Percentiles rank a stretch among this genome's conserved stretches.
phyloP scores from a whole-genome alignment of 2,329 filamentous ascomycete genomes.

The Penicillium sumatraense region DNA sequence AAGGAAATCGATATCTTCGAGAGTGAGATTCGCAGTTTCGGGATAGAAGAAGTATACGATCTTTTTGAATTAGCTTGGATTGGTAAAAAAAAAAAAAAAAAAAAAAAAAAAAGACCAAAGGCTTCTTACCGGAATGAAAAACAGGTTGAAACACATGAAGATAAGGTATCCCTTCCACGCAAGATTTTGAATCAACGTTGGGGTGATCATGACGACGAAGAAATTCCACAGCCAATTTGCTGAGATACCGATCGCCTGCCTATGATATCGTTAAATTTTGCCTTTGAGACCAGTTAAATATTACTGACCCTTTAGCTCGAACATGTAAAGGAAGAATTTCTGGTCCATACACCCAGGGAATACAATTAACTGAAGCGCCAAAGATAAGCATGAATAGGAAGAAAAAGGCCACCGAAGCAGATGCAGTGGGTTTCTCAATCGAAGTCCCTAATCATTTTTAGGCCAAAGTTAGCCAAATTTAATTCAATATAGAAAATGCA shows the following conservation, averaged over 20 bases:
- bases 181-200: slow-evolving; percentile 36
- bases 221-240: slow-evolving; percentile 59
- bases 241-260: slow-evolving; percentile 52
- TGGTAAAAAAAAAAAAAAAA: no score
- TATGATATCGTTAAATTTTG: slow-evolving; percentile 3
- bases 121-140: slow-evolving; percentile 40
- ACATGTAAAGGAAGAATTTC: slow-evolving; percentile 57
- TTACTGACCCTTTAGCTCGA: slow-evolving; percentile 51
- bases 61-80: slow-evolving; percentile 13
- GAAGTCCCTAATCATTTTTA: slow-evolving; percentile 22
- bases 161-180: slow-evolving; percentile 42
- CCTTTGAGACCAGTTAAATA: background rate
- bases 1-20: slow-evolving; percentile 52
- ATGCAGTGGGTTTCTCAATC: slow-evolving; percentile 46
- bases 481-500: background rate
- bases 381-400: slow-evolving; percentile 52
- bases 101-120: background rate
- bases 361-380: slow-evolving; percentile 52
- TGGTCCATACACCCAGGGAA: slow-evolving; percentile 57
- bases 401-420: slow-evolving; percentile 56
- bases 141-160: slow-evolving; percentile 42
- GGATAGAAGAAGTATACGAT: slow-evolving; percentile 54
- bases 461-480: background rate
- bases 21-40: slow-evolving; percentile 48
- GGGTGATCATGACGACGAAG: slow-evolving; percentile 46